Percentiles rank a stretch among this genome's conserved stretches.
Conservation (phyloP, 345 rosid genomes). For the Rhodamnia argentea region DNA sequence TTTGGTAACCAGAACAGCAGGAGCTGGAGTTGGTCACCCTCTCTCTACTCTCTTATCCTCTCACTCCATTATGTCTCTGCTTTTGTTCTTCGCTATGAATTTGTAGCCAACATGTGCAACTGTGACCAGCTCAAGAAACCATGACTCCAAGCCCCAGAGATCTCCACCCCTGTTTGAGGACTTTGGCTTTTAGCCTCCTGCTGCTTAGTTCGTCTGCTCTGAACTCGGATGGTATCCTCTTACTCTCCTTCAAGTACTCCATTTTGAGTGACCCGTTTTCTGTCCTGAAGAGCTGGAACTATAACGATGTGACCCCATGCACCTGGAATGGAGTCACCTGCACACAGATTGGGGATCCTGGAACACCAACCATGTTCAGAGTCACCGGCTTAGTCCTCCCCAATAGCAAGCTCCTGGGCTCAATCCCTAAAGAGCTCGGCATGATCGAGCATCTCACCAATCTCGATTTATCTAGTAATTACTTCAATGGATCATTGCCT, state of each 20-base stretch:
- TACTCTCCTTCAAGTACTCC: conserved; percentile 12
- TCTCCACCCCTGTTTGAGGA: conserved; percentile 5
- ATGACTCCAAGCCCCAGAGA: conserved; percentile 18
- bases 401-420: conserved; percentile 6
- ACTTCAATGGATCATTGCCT: conserved; percentile 10
- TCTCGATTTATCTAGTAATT: conserved; percentile 9
- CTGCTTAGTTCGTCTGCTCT: not conserved
- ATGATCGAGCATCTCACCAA: conserved; percentile 2
- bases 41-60: conserved; percentile 1
- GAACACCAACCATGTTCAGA: not conserved
- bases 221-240: conserved; percentile 5
- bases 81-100: conserved; percentile 11
- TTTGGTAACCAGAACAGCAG: conserved; percentile 67
- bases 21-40: conserved; percentile 57
- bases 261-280: conserved; percentile 8
- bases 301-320: conserved; percentile 10
- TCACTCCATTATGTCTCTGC: not conserved
- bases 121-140: not conserved
- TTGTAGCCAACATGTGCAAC: conserved; percentile 4
- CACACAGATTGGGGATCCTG: not conserved
- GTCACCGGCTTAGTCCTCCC: conserved; percentile 9
- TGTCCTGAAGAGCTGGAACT: conserved; percentile 10
- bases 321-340: conserved; percentile 12
- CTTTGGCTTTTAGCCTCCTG: not conserved
- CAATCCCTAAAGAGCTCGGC: conserved; percentile 6